Evolutionary conservation across 2,329 filamentous ascomycete genomes (phyloP), one percentile per base, ranked within the genome.

Genomic region (Cytospora chrysosperma): DNA sequence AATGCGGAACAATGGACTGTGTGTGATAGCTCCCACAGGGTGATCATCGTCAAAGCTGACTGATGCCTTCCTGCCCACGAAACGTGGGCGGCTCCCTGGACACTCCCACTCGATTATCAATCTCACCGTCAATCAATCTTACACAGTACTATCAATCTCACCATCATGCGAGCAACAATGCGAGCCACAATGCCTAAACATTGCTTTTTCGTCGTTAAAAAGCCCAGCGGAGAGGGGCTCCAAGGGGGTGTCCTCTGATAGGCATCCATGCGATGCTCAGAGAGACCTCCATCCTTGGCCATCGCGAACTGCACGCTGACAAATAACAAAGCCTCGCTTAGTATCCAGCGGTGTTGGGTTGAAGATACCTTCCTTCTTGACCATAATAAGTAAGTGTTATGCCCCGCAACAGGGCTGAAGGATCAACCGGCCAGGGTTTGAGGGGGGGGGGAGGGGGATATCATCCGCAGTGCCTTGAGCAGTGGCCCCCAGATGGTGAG

Each of bases 391-490:
- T 47, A n/a, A 24, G 10, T 51, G 21, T 6, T 9, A 13, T 32
- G 27, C 58, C 55, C 58, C 58, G 30, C 37, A 55, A 49, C 58
- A 61, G 58, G 51, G 58, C 58, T 61, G 58, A 60, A 49, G n/a
- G 50, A 43, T 51, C 49, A 19, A 24, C 27, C 30, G 21, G 32
- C 47, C n/a, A n/a, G n/a, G n/a, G n/a, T n/a, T n/a, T n/a, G n/a
- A n/a, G n/a, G n/a, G n/a, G n/a, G n/a, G n/a, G n/a, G n/a, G n/a
- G n/a, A n/a, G n/a, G n/a, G n/a, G n/a, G n/a, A n/a, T n/a, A n/a
- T n/a, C n/a, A n/a, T n/a, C n/a, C n/a, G n/a, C n/a, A n/a, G n/a
- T n/a, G n/a, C n/a, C n/a, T n/a, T 34, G 27, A 51, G 58, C 50
- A 54, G 40, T 40, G 37, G 50, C 37, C 52, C 37, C 37, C 37